Percentiles rank a stretch among this genome's conserved stretches.
Conservation (phyloP, 2,329 filamentous ascomycete genomes). For the Capronia coronata region DNA sequence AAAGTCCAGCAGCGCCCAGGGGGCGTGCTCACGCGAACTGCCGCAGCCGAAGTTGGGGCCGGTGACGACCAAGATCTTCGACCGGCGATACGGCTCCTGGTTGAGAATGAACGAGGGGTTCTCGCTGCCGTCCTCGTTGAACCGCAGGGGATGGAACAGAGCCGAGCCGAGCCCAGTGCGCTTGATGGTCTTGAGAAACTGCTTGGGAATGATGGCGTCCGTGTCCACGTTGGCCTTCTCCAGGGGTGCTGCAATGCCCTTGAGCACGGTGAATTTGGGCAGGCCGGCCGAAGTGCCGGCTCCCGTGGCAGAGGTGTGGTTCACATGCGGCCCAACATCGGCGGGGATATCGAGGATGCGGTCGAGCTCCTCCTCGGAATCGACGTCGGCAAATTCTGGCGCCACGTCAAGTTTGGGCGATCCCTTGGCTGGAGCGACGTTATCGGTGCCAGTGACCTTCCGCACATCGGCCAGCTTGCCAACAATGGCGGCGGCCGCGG, state of each 20-base stretch:
- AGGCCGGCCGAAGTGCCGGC: constrained; percentile 58
- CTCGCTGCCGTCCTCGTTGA: constrained; percentile 64
- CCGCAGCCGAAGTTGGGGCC: constrained; percentile 95
- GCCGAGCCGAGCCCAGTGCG: constrained; percentile 84
- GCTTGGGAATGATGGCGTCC: constrained; percentile 98
- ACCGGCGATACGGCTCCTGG: constrained; percentile 71
- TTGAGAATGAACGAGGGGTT: constrained; percentile 84
- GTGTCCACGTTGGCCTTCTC: constrained; percentile 91
- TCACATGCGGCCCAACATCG: constrained; percentile 59
- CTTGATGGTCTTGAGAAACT: constrained; percentile 99
- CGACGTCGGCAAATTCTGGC: constrained; percentile 49
- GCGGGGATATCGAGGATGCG: constrained; percentile 56
- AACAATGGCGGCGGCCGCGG: constrained; percentile 79
- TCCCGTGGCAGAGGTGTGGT: constrained; percentile 48
- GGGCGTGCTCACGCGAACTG: constrained; percentile 86
- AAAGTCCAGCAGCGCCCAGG: constrained; percentile 94
- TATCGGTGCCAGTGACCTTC: constrained; percentile 58
- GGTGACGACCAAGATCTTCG: constrained; percentile 87
- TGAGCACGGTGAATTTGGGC: constrained; percentile 74
- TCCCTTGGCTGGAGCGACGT: constrained; percentile 46
- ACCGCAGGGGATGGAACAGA: constrained; percentile 80
- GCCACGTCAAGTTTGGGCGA: constrained; percentile 56
- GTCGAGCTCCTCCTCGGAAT: constrained; percentile 58
- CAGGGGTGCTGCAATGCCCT: constrained; percentile 80
- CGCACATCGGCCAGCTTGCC: constrained; percentile 91